Base-by-base conservation (phyloP, 495 filamentous ascomycete genomes). In the Oleoguttula mirabilis region DNA sequence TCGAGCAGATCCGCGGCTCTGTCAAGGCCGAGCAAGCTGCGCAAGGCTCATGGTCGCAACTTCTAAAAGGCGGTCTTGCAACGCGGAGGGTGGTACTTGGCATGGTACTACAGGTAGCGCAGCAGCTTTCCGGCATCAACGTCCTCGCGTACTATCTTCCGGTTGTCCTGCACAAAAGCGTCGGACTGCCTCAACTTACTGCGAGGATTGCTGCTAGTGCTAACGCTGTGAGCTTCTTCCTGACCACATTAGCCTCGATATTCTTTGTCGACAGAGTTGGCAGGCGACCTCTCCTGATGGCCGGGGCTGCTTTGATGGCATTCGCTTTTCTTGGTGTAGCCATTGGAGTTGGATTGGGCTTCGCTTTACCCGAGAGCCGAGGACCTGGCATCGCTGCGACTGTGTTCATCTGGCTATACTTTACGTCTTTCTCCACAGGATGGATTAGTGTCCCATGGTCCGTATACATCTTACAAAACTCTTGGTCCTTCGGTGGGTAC, bases 81-180 rank as follows among this genome's bases (percentile, higher is more conserved):
- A 21, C 45, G 10, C 19, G 49, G 24, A 25, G 49, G 3, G 24
- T 56, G 10, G 16, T 47, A 1, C 21, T 50, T 11, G 40, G 41
- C 2, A 42, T 50, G 27, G 17, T 36, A 24, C 41, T 50, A 14
- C 39, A 41, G 28, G 8, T 42, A 15, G 33, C 19, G 2, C 43
- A 31, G 15, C 43, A 46, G 19, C 32, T 32, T 19, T 27, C 21
- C n/a, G 43, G 40, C 36, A 50, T 49, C 15, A 31, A 45, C 16
- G 42, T 45, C n/a, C 35, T 47, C 12, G 37, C 38, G 3, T 48
- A 48, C 32, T 48, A 48, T 22, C 24, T 48, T 2, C 45, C 45
- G 2, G 45, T 48, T 14, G 64, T 80, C 16, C 74, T 73, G 36
- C 60, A 66, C 25, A 57, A 63, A 5, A 68, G 62, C 15, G 64